Evolutionary conservation across 805 yeast genomes (phyloP), one percentile per base, ranked within the genome.

Genomic region (Alloascoidea africana): DNA sequence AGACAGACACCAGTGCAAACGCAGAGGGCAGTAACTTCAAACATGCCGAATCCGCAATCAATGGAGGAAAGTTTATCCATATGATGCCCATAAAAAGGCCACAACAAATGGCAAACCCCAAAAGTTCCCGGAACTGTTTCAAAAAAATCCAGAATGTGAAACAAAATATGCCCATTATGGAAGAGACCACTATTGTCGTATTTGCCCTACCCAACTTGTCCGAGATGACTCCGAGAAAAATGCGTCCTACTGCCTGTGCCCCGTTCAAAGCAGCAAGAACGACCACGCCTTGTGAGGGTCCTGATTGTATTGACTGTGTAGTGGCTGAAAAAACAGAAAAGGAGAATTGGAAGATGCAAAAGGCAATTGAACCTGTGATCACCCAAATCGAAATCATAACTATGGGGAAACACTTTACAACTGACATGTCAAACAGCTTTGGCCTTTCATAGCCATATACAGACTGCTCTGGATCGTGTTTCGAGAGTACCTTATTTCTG

Each of bases 141-240:
- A 67, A 52, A 16, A 70, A 63, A 11, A 68, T 55, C 78, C 79
- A 72, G 43, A 62, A 68, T 3, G 54, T 62, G 39, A 68, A 61
- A 19, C 58, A 44, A n/a, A 68, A 42, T 0, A 70, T 44, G 2
- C 60, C 52, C 17, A 64, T 42, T 3, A 66, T 40, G 1, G 46
- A 14, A 1, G 68, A 59, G 4, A 58, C 44, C 3, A 54, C 18
- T 6, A 63, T 53, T 3, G 74, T 60, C 14, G 62, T 52, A 43
- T 70, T 70, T 3, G 65, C 53, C 41, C 71, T 55, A 1, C 77
- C 77, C 36, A 52, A 48, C 32, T 50, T 53, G 40, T 68, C 74
- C 38, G 69, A 65, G 1, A 55, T 19, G 2, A 56, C 42, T 0
- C 76, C 77, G 47, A 68, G 59, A 8, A 49, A 5, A 2, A 74